Evolutionary conservation across 2,329 filamentous ascomycete species (phyloP), one percentile per base, ranked within the genome.

Genomic region (Phaeosphaeria sp.): DNA sequence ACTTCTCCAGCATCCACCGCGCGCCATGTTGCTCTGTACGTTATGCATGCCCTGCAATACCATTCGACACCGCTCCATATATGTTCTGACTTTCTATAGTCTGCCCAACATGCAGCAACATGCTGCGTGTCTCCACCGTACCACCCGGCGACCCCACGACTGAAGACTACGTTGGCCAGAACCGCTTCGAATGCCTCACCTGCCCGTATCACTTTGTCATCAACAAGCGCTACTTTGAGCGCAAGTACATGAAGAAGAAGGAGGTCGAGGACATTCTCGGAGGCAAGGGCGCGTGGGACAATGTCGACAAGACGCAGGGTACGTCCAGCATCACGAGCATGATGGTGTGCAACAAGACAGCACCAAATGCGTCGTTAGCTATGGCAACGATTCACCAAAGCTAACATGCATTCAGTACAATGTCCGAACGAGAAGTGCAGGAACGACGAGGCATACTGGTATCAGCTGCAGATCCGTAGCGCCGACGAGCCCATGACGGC

Each of bases 401-500:
- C 22, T 54, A 27, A 45, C 57, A 48, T 60, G 45, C 27, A 47
- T 2, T 9, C 69, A 87, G 90, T 90, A 49, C 91, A 95, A 84
- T 99, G 95, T 78, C 88, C 91, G 24, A 88, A 88, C 61, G 88
- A 93, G 42, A 84, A 84, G 55, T 99, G 95, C 82, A 85, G 91
- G 72, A 92, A 92, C 62, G 85, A 87, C 59, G 88, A 92, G 81
- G 95, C 95, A 3, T 96, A 93, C 63, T 98, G 94, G 82, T 96
- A 93, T 82, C 92, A 97, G 83, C 88, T 98, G 68, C 95, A 99
- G 84, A 98, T 98, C 80, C 89, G 95, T 68, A 96, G 92, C 83
- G 95, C 95, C 51, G 95, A 99, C 80, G 95, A 99, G 84, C 95
- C 95, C 59, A 97, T 97, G 91, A 99, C 95, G 66, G 94, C 89